phyloP scores from a whole-genome alignment of 768 basidiomycete species.

The Mycena capillaripes region DNA sequence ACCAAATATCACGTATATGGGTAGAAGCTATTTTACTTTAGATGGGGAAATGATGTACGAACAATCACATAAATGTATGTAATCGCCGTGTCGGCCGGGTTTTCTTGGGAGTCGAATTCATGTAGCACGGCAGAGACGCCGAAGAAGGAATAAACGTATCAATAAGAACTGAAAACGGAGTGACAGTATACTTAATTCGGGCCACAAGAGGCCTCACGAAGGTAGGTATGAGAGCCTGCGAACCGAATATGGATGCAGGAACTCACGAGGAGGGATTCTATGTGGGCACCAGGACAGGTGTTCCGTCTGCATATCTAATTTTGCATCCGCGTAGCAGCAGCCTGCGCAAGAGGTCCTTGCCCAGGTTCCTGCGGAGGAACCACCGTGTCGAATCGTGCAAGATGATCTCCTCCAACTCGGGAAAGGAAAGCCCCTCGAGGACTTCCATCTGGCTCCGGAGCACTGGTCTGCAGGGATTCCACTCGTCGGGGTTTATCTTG shows the following conservation, averaged over 20 bases:
- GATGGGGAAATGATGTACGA: too few species aligned
- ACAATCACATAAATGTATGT: too few species aligned
- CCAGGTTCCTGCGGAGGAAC: constrained; percentile 10
- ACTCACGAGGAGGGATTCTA: not conserved
- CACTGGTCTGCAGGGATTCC: constrained; percentile 19
- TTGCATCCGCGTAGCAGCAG: constrained; percentile 1
- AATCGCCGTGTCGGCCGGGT: too few species aligned
- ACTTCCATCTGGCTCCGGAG: constrained; percentile 20
- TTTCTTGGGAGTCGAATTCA: too few species aligned
- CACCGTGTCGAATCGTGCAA: constrained; percentile 18
- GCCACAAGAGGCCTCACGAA: too few species aligned
- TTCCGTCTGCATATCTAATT: constrained; percentile 35
- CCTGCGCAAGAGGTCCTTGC: constrained; percentile 13
- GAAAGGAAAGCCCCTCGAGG: constrained; percentile 20
- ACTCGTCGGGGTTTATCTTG: constrained; percentile 22
- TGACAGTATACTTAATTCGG: too few species aligned
- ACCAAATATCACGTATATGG: too few species aligned
- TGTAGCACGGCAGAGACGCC: too few species aligned
- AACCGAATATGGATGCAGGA: not conserved
- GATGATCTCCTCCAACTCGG: constrained; percentile 11
- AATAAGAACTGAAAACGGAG: too few species aligned
- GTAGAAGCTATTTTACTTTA: too few species aligned
- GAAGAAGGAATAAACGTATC: too few species aligned
- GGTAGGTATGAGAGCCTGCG: not conserved
- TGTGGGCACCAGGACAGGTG: not conserved